A percentile compares a stretch with the other conserved stretches of the same genome.
These are phyloP conservation scores for Selaginella moellendorffii DNA, from an alignment of 75 land plant genomes.

Conservation along the genomic window DNA sequence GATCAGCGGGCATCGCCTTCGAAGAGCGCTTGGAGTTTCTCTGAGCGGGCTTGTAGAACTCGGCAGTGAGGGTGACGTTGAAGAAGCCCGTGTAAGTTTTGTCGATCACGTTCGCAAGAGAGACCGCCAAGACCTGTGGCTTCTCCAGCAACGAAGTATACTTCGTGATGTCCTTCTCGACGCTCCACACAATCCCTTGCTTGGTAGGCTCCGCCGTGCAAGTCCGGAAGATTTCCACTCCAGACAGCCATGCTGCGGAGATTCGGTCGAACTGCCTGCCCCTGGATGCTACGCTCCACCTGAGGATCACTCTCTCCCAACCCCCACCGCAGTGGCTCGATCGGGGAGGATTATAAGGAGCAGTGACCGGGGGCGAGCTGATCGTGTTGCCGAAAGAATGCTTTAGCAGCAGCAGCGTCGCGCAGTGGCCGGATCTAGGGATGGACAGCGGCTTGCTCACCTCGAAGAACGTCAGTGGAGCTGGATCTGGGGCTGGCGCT, in stretches of 20 bases:
- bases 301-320: conserved; percentile 38
- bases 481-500: too few species aligned
- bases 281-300: conserved; percentile 51
- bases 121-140: conserved; percentile 34
- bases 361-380: conserved; percentile 30
- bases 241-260: conserved; percentile 69
- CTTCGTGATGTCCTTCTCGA: conserved; percentile 69
- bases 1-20: conserved; percentile 37
- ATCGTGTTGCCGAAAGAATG: conserved; percentile 53
- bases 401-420: conserved; percentile 24
- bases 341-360: conserved; percentile 40
- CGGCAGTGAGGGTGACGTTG: conserved; percentile 45
- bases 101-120: conserved; percentile 68
- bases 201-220: conserved; percentile 77
- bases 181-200: conserved; percentile 59
- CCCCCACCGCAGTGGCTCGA: conserved; percentile 19
- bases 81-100: conserved; percentile 75
- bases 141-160: conserved; percentile 42
- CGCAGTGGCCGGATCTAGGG: neutral
- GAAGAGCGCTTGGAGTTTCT: neutral
- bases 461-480: too few species aligned
- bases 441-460: neutral
- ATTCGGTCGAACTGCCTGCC: conserved; percentile 90
- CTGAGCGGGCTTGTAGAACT: conserved; percentile 37
- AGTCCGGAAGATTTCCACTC: conserved; percentile 75